Conservation (phyloP, 495 filamentous ascomycete genomes). For the Aeminium ludgeri region DNA sequence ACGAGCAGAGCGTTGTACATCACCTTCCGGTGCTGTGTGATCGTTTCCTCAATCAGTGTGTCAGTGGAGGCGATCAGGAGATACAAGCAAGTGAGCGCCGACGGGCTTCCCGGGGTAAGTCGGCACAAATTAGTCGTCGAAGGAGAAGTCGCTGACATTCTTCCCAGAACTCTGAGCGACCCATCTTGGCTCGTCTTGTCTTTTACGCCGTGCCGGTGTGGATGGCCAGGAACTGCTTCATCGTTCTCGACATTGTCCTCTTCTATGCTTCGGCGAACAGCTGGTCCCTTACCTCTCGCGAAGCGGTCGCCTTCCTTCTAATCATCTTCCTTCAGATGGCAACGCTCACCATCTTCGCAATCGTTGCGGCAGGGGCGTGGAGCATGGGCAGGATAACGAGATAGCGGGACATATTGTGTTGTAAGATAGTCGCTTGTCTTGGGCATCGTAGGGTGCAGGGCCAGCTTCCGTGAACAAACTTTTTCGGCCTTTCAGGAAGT, state of each 20-base stretch:
- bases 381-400: neutral
- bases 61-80: neutral
- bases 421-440: too few species aligned
- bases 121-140: too few species aligned
- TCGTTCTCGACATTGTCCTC: constrained; percentile 2
- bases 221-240: neutral
- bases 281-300: neutral
- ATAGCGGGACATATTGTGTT: too few species aligned
- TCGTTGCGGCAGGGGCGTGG: neutral
- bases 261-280: neutral
- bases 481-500: too few species aligned
- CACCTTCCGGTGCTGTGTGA: neutral
- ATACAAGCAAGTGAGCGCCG: neutral
- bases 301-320: neutral
- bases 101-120: neutral
- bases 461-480: too few species aligned
- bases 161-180: neutral
- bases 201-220: neutral
- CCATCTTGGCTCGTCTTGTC: neutral
- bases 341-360: constrained; percentile 1
- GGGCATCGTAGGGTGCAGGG: too few species aligned
- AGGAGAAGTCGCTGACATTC: neutral
- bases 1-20: neutral
- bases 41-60: neutral
- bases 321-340: constrained; percentile 1